Conservation (phyloP, 2,329 filamentous ascomycete genomes). For the Hypoxylon sp. region DNA sequence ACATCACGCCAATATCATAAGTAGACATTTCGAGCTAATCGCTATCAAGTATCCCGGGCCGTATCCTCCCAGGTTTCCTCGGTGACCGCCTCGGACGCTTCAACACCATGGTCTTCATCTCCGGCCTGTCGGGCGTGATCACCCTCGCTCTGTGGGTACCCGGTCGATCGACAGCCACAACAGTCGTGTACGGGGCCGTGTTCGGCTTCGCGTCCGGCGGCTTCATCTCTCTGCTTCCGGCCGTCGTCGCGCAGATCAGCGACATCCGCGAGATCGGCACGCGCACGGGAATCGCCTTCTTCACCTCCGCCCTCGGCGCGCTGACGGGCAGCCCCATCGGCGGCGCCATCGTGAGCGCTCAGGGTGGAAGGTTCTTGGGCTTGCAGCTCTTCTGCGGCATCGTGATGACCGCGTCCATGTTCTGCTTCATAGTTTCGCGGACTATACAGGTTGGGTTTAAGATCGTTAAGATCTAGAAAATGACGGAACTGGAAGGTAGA, state of each 20-base stretch:
- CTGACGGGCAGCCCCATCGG: constrained; percentile 78
- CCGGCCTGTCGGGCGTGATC: constrained; percentile 59
- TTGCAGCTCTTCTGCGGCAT: constrained; percentile 77
- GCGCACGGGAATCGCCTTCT: constrained; percentile 75
- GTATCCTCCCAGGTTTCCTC: constrained; percentile 65
- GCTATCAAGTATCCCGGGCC: constrained; percentile 63
- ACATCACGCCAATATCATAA: neutral
- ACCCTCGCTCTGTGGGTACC: constrained; percentile 62
- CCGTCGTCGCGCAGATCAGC: constrained; percentile 78
- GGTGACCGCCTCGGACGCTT: constrained; percentile 60
- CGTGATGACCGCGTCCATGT: constrained; percentile 54
- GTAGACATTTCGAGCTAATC: constrained; percentile 1
- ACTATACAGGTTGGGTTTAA: constrained; percentile 50
- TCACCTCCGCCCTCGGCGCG: constrained; percentile 73
- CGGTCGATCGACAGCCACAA: constrained; percentile 64
- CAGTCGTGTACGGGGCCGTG: constrained; percentile 72
- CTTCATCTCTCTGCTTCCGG: constrained; percentile 72
- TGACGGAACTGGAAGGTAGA: neutral
- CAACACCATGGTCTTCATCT: constrained; percentile 64
- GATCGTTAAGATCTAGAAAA: constrained; percentile 38
- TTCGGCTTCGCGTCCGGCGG: constrained; percentile 77
- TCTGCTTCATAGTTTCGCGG: constrained; percentile 49
- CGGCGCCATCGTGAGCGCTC: constrained; percentile 69
- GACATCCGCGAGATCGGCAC: constrained; percentile 79
- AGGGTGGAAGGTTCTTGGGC: constrained; percentile 69